Evolutionary conservation across 2,329 filamentous ascomycete genomes (phyloP).

Genomic region (Cladophialophora bantiana): DNA sequence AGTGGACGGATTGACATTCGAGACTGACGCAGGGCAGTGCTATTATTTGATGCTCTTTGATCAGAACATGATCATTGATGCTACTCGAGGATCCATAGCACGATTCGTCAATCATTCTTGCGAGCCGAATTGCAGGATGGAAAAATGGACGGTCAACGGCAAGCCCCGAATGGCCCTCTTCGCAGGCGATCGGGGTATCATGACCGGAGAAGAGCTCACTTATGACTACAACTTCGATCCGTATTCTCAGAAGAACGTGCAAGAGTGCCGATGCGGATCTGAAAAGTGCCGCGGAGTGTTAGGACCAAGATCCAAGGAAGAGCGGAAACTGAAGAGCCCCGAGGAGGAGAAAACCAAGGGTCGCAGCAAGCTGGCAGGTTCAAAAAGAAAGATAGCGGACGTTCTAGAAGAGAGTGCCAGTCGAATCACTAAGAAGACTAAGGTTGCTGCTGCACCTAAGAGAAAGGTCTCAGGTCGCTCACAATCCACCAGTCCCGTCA

Average conservation of each 20-base stretch:
- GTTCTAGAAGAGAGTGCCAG: constrained; percentile 35
- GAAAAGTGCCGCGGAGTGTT: constrained; percentile 67
- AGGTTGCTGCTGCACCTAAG: constrained; percentile 16
- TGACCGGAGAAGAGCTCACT: constrained; percentile 93
- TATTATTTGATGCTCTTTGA: constrained; percentile 99
- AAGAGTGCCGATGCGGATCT: constrained; percentile 69
- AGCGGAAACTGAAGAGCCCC: constrained; percentile 34
- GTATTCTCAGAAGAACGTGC: constrained; percentile 68
- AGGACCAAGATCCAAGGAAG: constrained; percentile 64
- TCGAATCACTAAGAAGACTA: constrained; percentile 36
- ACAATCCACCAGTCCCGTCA: constrained; percentile 25
- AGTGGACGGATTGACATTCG: not conserved
- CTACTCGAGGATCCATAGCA: constrained; percentile 85
- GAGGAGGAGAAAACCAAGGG: constrained; percentile 33
- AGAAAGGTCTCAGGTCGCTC: constrained; percentile 20
- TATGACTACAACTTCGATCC: constrained; percentile 85
- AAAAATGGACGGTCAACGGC: constrained; percentile 94
- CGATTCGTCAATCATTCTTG: constrained; percentile 99
- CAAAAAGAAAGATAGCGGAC: constrained; percentile 38
- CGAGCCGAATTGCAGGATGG: constrained; percentile 95
- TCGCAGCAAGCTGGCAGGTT: constrained; percentile 36
- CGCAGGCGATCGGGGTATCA: constrained; percentile 85
- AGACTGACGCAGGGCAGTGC: constrained; percentile 63
- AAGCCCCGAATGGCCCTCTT: constrained; percentile 97
- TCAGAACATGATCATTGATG: constrained; percentile 98